Evolutionary conservation across 176 grass and related monocot genomes (phyloP), one percentile per base, ranked within the genome.

Genomic region (Ensete glaucum): DNA sequence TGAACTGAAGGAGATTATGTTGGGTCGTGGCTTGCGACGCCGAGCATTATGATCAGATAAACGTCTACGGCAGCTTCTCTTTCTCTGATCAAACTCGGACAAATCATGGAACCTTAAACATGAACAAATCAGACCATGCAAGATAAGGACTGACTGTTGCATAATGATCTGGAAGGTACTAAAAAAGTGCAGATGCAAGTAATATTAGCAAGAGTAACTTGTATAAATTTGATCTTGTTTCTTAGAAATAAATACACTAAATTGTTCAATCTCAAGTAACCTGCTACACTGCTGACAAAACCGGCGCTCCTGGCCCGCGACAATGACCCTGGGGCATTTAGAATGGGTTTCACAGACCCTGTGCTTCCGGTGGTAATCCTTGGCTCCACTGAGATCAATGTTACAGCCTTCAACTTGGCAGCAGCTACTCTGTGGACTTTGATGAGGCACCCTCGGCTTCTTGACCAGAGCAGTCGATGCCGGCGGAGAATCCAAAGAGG

Each of bases 201-300:
- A 52, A 34, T 34, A 34, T 5, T 34, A 34, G 29, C 29, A 34
- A 43, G 34, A 43, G 4, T 43, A 43, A 43, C 34, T 43, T 12
- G 25, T 29, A 74, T 56, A 74, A 67, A 62, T 56, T 3, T 43
- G 9, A 20, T 11, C 29, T 13, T 48, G 48, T 69, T 72, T 23
- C 62, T 51, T 62, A 62, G 9, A 50, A 58, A 25, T 66, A 66
- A n/a, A n/a, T 65, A 70, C 11, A 53, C 62, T 71, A 26, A 73
- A 77, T 73, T 54, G 10, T 66, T 52, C 19, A 21, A 68, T 10
- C 17, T 43, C 53, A 79, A 24, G 69, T 82, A 82, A 98, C 96
- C 86, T 82, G 81, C 96, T 99, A 80, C 96, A 99, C 75, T 99
- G 96, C 80, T 99, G 96, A 79, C 96, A 99, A 82, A 99, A 99